phyloP scores from a whole-genome alignment of 345 rosid genomes.

The Fremontodendron californicum region DNA sequence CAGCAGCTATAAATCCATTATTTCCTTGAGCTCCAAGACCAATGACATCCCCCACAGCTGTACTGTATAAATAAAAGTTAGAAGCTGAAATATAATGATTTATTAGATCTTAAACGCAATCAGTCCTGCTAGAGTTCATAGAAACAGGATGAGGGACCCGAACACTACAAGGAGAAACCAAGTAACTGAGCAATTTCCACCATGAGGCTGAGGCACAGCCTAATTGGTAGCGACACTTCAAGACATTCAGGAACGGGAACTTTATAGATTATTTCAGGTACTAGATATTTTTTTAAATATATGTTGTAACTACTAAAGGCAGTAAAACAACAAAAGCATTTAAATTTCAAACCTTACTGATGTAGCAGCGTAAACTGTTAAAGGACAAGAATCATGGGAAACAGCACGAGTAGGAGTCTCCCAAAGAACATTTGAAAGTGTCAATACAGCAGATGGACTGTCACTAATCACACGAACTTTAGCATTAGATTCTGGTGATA shows the following conservation, averaged over 20 bases:
- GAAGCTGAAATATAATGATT: not conserved
- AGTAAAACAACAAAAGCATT: constrained; percentile 3
- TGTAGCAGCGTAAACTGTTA: constrained; percentile 32
- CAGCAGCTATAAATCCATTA: constrained; percentile 32
- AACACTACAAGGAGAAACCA: not conserved
- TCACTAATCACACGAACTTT: constrained; percentile 42
- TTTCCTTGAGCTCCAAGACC: constrained; percentile 29
- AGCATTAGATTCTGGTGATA: constrained; percentile 22
- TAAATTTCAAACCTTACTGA: constrained; percentile 28
- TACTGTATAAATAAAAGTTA: constrained; percentile 14
- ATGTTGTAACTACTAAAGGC: not conserved
- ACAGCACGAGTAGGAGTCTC: constrained; percentile 29
- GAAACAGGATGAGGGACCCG: not conserved
- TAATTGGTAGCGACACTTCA: not conserved
- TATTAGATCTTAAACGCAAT: not conserved
- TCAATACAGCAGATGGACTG: constrained; percentile 28
- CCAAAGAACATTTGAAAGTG: constrained; percentile 29
- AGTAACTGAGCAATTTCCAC: not conserved
- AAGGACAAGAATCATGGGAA: constrained; percentile 41
- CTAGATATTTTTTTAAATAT: not conserved
- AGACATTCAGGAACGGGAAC: not conserved
- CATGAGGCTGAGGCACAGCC: not conserved
- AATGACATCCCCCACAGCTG: constrained; percentile 14
- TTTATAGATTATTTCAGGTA: not conserved
- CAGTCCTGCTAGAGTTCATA: not conserved